Evolutionary conservation across 1,284 basidiomycete genomes (phyloP).

Genomic region (Tylopilus sp.): DNA sequence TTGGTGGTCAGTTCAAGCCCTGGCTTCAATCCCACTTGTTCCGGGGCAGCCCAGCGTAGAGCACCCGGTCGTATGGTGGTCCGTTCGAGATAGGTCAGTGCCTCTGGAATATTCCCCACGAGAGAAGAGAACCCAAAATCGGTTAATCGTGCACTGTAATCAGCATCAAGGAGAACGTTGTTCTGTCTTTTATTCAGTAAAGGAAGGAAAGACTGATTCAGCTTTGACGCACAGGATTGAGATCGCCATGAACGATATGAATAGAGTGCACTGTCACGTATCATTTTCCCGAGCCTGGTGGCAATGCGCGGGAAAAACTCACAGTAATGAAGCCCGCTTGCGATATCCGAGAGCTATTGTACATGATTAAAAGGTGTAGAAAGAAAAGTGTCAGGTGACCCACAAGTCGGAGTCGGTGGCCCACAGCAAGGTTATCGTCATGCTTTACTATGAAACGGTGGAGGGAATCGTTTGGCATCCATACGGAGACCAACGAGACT

Average conservation of each 20-base stretch:
- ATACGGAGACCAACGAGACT: constrained; percentile 28
- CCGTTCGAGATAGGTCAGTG: no score
- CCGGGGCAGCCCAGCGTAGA: no score
- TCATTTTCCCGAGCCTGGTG: not conserved
- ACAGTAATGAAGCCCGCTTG: constrained; percentile 28
- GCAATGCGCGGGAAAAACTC: not conserved
- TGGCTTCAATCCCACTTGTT: no score
- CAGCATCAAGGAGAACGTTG: constrained; percentile 27
- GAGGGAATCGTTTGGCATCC: constrained; percentile 30
- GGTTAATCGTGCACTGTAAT: constrained; percentile 20
- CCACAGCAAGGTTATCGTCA: not conserved
- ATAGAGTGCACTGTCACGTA: constrained; percentile 23
- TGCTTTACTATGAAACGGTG: constrained; percentile 13
- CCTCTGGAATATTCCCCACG: constrained; percentile 8
- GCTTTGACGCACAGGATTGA: constrained; percentile 20
- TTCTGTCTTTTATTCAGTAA: constrained; percentile 5
- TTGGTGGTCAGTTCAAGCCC: no score
- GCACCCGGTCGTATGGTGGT: no score
- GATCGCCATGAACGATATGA: constrained; percentile 27
- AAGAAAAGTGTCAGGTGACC: not conserved
- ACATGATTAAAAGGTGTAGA: not conserved
- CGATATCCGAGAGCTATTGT: constrained; percentile 15
- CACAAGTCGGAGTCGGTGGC: constrained; percentile 23
- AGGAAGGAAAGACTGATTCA: not conserved
- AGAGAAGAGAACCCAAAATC: constrained; percentile 25